These are phyloP conservation scores for Xylaria sp. DNA, from an alignment of 2,329 filamentous ascomycete species.

Conservation along the genomic window DNA sequence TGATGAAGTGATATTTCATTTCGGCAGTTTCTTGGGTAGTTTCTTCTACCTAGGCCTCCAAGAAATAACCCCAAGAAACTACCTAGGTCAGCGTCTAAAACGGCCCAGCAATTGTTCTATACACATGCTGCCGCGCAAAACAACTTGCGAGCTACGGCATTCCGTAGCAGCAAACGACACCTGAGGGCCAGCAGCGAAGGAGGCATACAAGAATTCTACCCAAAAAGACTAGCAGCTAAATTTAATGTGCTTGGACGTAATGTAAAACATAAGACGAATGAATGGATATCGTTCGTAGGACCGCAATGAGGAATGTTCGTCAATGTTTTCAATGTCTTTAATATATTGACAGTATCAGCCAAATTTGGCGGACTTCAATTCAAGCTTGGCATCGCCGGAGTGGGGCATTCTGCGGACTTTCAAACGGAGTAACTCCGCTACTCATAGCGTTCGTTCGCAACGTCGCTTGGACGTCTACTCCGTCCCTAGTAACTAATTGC, in stretches of 20 bases:
- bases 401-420: constrained; percentile 34
- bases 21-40: not conserved
- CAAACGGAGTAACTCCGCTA: constrained; percentile 26
- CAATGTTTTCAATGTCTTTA: not conserved
- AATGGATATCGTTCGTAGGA: not conserved
- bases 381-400: constrained; percentile 30
- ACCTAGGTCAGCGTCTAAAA: not conserved
- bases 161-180: not conserved
- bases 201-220: not conserved
- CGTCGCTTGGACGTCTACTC: not conserved
- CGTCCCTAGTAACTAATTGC: not conserved
- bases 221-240: not conserved
- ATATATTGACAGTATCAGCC: not conserved
- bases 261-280: not conserved
- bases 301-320: not conserved
- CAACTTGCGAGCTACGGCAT: not conserved
- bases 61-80: too few species aligned
- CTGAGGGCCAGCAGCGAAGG: not conserved
- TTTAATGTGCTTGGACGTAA: too few species aligned
- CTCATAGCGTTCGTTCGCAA: constrained; percentile 4
- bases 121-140: not conserved
- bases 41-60: too few species aligned
- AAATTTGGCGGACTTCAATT: constrained; percentile 26
- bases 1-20: not conserved
- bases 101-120: not conserved